Percentiles rank a stretch among this genome's conserved stretches.
Conservation (phyloP, 2,329 filamentous ascomycete species). For the Talaromyces piceae region DNA sequence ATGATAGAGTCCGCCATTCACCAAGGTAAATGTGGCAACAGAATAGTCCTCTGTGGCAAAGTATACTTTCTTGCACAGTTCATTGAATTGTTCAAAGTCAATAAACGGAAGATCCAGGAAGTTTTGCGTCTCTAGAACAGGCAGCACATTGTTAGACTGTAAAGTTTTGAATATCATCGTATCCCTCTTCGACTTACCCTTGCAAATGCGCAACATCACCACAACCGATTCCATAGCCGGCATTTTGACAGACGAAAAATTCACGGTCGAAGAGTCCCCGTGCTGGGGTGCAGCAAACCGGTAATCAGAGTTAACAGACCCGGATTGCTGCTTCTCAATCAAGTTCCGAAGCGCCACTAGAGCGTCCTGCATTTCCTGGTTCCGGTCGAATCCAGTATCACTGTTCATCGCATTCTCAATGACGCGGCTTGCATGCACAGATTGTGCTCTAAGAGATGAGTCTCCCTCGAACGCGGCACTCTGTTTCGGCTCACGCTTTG, state of each 20-base stretch:
- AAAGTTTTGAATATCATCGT: background rate
- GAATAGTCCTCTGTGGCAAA: constrained; percentile 37
- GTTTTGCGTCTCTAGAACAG: constrained; percentile 16
- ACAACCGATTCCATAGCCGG: constrained; percentile 30
- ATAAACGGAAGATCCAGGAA: constrained; percentile 28
- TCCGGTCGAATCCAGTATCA: constrained; percentile 27
- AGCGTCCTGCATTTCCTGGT: constrained; percentile 32
- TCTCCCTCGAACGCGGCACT: constrained; percentile 41
- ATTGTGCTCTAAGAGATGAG: constrained; percentile 43
- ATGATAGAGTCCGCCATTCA: constrained; percentile 32
- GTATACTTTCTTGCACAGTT: constrained; percentile 37
- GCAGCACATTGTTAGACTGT: background rate
- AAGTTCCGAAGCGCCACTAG: constrained; percentile 32
- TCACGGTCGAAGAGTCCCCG: constrained; percentile 18
- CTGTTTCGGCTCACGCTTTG: constrained; percentile 9
- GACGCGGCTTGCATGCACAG: constrained; percentile 39
- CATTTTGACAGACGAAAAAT: constrained; percentile 29
- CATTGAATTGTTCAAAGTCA: constrained; percentile 24
- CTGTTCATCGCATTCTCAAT: constrained; percentile 35
- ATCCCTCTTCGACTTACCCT: constrained; percentile 21
- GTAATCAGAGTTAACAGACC: constrained; percentile 18
- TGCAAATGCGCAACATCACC: constrained; percentile 23
- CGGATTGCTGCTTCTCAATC: constrained; percentile 29
- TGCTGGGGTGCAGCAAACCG: constrained; percentile 19
- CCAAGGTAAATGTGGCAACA: constrained; percentile 32